Conservation (phyloP, 352 stramenopile species). For the Phytophthora syringae region DNA sequence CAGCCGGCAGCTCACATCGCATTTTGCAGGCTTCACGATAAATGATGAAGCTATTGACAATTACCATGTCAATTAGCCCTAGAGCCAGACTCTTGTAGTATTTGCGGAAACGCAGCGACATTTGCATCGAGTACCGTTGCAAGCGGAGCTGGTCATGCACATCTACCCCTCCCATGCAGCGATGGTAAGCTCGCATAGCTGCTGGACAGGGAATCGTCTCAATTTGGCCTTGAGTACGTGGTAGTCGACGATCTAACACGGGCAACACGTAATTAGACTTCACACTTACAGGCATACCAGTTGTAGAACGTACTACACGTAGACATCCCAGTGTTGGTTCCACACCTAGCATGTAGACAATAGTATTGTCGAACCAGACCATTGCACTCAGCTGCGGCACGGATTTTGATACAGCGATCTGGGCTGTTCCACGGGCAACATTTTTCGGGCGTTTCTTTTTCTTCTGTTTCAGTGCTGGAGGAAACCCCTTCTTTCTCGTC, state of each 20-base stretch:
- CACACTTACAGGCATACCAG: background rate
- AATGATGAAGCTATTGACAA: background rate
- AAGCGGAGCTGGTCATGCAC: background rate
- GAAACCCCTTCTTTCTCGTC: conserved; percentile 1
- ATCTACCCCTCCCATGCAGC: too few relatives aligned
- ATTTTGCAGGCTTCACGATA: background rate
- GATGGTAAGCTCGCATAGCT: background rate
- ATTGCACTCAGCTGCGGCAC: background rate
- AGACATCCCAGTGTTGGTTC: background rate
- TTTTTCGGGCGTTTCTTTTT: background rate
- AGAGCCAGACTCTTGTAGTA: conserved; percentile 2
- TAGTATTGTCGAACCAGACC: conserved; percentile 8
- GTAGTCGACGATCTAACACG: background rate
- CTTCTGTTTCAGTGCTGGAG: background rate
- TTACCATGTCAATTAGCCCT: background rate
- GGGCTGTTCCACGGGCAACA: background rate
- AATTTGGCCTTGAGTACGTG: background rate
- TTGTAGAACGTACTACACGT: conserved; percentile 2
- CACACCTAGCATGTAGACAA: conserved; percentile 1
- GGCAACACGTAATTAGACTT: background rate
- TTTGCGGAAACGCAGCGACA: background rate
- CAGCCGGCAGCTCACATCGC: background rate
- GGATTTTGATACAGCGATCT: too few relatives aligned
- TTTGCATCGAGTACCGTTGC: background rate
- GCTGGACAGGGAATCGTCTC: background rate